Conservation (phyloP, 106 monocot species). For the Gastrodia elata region DNA sequence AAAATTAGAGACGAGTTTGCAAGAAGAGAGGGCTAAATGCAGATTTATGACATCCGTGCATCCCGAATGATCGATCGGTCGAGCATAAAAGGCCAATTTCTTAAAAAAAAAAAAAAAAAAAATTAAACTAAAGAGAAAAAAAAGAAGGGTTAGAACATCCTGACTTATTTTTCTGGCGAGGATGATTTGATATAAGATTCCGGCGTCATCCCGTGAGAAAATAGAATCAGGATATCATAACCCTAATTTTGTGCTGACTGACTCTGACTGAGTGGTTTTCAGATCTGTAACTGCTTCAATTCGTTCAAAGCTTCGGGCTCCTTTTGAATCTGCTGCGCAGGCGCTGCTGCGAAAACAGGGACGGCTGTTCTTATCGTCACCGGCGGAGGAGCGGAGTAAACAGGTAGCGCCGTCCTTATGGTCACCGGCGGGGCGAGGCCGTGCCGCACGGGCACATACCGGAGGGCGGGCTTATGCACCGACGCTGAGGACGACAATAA, state of each 20-base stretch:
- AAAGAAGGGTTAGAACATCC: too few species aligned
- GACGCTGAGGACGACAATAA: background rate
- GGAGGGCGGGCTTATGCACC: constrained; percentile 23
- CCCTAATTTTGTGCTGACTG: too few species aligned
- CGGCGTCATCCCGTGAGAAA: too few species aligned
- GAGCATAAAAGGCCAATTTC: background rate
- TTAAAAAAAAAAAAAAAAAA: too few species aligned
- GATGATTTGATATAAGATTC: too few species aligned
- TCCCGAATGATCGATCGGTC: background rate
- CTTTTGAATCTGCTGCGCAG: background rate
- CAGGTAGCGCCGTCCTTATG: constrained; percentile 76
- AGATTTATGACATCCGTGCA: background rate
- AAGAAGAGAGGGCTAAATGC: background rate
- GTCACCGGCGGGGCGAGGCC: constrained; percentile 86
- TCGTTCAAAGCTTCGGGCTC: background rate
- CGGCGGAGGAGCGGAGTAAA: constrained; percentile 64
- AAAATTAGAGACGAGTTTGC: background rate
- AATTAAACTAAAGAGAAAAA: too few species aligned
- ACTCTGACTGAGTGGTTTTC: too few species aligned
- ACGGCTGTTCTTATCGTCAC: background rate
- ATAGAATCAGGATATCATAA: too few species aligned
- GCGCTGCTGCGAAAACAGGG: background rate
- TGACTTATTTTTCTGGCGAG: too few species aligned
- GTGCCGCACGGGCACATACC: constrained; percentile 61
- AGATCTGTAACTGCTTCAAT: background rate